Evolutionary conservation across 1,284 basidiomycete genomes (phyloP).

Genomic region (Rhizoctonia solani): DNA sequence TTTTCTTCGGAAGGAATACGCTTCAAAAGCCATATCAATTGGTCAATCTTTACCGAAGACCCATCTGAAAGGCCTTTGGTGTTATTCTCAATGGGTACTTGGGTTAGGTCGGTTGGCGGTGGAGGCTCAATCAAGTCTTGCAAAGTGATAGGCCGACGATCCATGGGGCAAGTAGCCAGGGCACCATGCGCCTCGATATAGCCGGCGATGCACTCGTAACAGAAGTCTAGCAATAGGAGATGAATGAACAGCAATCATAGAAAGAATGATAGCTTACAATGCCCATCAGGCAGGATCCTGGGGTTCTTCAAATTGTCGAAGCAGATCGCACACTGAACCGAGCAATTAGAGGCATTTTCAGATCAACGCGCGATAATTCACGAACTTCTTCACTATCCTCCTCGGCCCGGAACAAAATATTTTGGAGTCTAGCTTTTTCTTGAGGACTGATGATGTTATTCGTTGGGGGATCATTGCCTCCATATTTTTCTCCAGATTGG

Average conservation of each 20-base stretch:
- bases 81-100: constrained; percentile 50
- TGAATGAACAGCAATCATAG: constrained; percentile 32
- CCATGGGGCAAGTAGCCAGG: constrained; percentile 46
- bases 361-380: not conserved
- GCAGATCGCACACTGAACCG: constrained; percentile 58
- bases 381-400: constrained; percentile 82
- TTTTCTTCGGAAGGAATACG: constrained; percentile 73
- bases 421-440: constrained; percentile 56
- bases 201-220: constrained; percentile 15
- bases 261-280: constrained; percentile 45
- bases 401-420: constrained; percentile 65
- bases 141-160: constrained; percentile 67
- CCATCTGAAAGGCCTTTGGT: constrained; percentile 53
- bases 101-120: constrained; percentile 66
- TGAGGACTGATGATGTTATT: constrained; percentile 41
- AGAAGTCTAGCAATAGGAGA: constrained; percentile 41
- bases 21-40: constrained; percentile 71
- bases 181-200: constrained; percentile 7
- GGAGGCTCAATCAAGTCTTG: constrained; percentile 70
- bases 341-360: not conserved
- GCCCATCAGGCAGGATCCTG: constrained; percentile 77
- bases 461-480: constrained; percentile 41
- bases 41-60: constrained; percentile 82
- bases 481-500: constrained; percentile 19
- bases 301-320: constrained; percentile 68